These are phyloP conservation scores for Groenewaldozyma tartarivorans DNA, from an alignment of 805 yeast genomes.

Conservation along the genomic window DNA sequence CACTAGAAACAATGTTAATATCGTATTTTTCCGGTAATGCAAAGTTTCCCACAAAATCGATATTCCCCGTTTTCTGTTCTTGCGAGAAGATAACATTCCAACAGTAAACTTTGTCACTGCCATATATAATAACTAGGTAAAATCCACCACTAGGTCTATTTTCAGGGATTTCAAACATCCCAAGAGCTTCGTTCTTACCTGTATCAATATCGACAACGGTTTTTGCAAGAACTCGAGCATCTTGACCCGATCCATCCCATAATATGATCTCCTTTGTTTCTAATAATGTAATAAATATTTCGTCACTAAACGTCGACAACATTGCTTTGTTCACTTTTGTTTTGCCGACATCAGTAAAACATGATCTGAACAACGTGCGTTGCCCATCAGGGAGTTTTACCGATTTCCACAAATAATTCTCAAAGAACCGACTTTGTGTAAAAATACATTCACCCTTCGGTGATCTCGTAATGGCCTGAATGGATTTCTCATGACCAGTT, in stretches of 20 bases:
- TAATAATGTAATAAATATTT: conserved; percentile 36
- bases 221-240: conserved; percentile 6
- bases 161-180: conserved; percentile 33
- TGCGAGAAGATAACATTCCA: conserved; percentile 15
- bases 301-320: conserved; percentile 40
- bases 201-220: not conserved
- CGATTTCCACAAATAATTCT: conserved; percentile 53
- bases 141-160: not conserved
- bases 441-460: conserved; percentile 53
- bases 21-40: conserved; percentile 18
- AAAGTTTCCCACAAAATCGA: conserved; percentile 13
- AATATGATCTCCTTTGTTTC: conserved; percentile 36
- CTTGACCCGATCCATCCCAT: conserved; percentile 56
- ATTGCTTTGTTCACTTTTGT: conserved; percentile 40
- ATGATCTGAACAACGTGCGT: conserved; percentile 31
- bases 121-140: conserved; percentile 16
- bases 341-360: conserved; percentile 32
- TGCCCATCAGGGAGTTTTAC: conserved; percentile 24
- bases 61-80: conserved; percentile 1
- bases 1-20: conserved; percentile 42
- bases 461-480: conserved; percentile 56
- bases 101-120: conserved; percentile 14
- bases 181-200: conserved; percentile 13
- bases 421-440: conserved; percentile 52
- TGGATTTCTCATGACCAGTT: conserved; percentile 85